Conservation (phyloP, 768 basidiomycete species). For the Scleroderma bovista region DNA sequence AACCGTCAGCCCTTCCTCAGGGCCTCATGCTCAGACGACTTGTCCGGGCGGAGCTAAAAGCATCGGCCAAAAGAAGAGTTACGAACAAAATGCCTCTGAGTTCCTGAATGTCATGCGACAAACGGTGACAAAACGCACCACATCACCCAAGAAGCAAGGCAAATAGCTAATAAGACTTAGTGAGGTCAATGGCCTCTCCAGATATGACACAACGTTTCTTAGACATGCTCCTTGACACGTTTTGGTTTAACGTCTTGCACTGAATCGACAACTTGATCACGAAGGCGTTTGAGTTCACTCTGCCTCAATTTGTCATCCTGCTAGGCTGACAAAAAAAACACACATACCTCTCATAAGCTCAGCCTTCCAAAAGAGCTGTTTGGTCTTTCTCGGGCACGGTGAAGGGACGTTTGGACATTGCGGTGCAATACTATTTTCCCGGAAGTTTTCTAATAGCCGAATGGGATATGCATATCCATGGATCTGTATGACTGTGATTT, state of each 20-base stretch:
- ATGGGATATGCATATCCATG: conserved; percentile 7
- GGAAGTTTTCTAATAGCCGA: conserved; percentile 9
- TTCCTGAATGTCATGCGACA: too few species aligned
- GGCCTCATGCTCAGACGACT: too few species aligned
- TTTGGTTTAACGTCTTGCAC: conserved; percentile 10
- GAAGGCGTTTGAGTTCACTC: conserved; percentile 13
- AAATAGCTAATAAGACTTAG: too few species aligned
- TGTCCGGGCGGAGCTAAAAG: too few species aligned
- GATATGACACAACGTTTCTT: not conserved
- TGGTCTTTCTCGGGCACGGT: not conserved
- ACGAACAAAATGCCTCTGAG: too few species aligned
- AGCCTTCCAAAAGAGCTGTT: not conserved
- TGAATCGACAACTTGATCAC: not conserved
- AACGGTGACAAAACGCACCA: too few species aligned
- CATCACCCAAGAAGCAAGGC: too few species aligned
- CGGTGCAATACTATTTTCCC: conserved; percentile 13
- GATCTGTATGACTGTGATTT: conserved; percentile 9
- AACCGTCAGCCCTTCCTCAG: too few species aligned
- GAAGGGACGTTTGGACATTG: not conserved
- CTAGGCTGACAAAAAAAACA: not conserved
- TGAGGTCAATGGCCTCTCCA: conserved; percentile 7
- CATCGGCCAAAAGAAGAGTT: too few species aligned
- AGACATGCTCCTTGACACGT: conserved; percentile 8
- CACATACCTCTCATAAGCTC: conserved; percentile 5
- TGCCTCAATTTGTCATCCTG: not conserved